Conservation (phyloP, 2,329 filamentous ascomycete genomes). For the Ophiostoma sp. region DNA sequence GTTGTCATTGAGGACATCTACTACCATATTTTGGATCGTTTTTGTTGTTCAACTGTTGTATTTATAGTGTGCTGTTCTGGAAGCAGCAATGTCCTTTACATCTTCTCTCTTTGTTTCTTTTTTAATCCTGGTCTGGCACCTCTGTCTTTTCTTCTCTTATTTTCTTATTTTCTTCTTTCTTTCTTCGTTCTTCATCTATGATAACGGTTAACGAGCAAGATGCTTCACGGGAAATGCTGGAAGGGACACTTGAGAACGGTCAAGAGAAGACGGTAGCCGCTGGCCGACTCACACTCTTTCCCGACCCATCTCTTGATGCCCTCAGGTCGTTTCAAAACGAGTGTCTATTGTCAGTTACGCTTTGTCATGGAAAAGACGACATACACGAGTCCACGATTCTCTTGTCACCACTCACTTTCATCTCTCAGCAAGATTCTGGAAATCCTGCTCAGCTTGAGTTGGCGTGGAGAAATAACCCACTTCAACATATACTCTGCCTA, state of each 20-base stretch:
- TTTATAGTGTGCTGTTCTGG: slow-evolving; percentile 22
- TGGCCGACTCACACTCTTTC: slow-evolving; percentile 19
- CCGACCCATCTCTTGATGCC: neutral
- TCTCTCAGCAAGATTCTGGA: neutral
- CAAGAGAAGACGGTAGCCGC: slow-evolving; percentile 13
- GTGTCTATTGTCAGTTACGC: neutral
- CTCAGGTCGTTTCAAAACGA: slow-evolving; percentile 8
- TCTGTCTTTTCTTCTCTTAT: slow-evolving; percentile 19
- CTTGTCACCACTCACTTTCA: slow-evolving; percentile 1
- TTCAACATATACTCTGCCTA: neutral
- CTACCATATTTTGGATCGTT: neutral
- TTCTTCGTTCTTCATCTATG: slow-evolving; percentile 7
- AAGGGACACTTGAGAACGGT: slow-evolving; percentile 3
- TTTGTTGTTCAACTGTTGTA: slow-evolving; percentile 16
- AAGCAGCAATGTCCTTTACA: slow-evolving; percentile 19
- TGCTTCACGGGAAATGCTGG: slow-evolving; percentile 16
- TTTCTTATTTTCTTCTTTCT: slow-evolving; percentile 18
- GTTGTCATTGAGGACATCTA: neutral
- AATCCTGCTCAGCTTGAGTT: neutral
- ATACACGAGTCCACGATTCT: neutral
- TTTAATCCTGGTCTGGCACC: slow-evolving; percentile 11
- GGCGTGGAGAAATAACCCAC: neutral
- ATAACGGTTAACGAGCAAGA: slow-evolving; percentile 8
- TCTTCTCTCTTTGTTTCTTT: neutral
- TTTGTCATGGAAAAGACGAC: neutral